These are phyloP conservation scores for Aspergillus hiratsukae DNA, from an alignment of 2,329 filamentous ascomycete species.

Conservation along the genomic window DNA sequence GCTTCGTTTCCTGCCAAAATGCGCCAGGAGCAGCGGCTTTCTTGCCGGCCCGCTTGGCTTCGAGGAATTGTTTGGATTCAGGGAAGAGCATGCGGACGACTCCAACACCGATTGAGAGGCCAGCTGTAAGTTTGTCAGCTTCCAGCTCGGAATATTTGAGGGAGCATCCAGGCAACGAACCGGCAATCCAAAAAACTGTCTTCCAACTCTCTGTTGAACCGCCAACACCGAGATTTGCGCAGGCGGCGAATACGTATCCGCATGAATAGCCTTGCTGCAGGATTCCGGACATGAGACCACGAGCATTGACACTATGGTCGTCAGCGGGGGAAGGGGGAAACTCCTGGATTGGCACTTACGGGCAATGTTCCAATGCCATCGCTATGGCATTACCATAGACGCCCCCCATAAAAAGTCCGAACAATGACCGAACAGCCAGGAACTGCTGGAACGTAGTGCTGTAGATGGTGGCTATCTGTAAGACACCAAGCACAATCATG, in stretches of 20 bases:
- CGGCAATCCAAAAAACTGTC: slow-evolving; percentile 67
- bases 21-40: slow-evolving; percentile 40
- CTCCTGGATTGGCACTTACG: slow-evolving; percentile 26
- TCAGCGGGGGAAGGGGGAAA: background rate
- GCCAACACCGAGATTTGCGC: slow-evolving; percentile 67
- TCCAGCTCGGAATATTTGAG: no score
- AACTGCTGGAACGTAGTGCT: slow-evolving; percentile 67
- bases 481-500: slow-evolving; percentile 65
- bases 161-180: slow-evolving; percentile 24
- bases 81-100: slow-evolving; percentile 64
- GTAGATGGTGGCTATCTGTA: slow-evolving; percentile 78
- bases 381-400: slow-evolving; percentile 75
- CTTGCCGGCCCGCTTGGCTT: slow-evolving; percentile 60
- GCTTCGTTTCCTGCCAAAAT: slow-evolving; percentile 66
- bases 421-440: slow-evolving; percentile 67
- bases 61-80: slow-evolving; percentile 70
- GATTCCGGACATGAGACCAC: slow-evolving; percentile 77
- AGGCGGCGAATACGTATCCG: slow-evolving; percentile 72
- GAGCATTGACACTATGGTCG: slow-evolving; percentile 49
- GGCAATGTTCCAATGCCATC: slow-evolving; percentile 72
- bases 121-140: slow-evolving; percentile 17
- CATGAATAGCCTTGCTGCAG: slow-evolving; percentile 78
- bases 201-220: slow-evolving; percentile 58
- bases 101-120: slow-evolving; percentile 51
- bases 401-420: slow-evolving; percentile 76